Conservation (phyloP, 805 yeast species). For the Lachancea dasiensis region DNA sequence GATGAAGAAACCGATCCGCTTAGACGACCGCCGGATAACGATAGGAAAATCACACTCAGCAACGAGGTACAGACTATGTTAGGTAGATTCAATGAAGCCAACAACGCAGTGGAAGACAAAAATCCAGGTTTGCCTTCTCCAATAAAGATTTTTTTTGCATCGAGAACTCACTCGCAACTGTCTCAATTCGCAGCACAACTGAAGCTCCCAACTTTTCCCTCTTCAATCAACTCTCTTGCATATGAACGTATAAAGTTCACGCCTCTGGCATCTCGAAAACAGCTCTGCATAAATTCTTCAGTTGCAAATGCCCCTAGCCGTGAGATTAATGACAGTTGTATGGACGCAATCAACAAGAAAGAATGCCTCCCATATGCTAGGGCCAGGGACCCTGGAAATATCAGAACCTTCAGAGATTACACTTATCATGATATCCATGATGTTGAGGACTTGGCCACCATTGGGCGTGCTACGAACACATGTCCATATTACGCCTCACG, state of each 20-base stretch:
- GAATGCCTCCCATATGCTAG: slow-evolving; percentile 11
- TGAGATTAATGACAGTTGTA: slow-evolving; percentile 56
- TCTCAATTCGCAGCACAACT: slow-evolving; percentile 75
- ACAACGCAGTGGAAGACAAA: slow-evolving; percentile 15
- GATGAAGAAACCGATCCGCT: slow-evolving; percentile 7
- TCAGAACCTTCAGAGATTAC: slow-evolving; percentile 47
- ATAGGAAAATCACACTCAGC: slow-evolving; percentile 27
- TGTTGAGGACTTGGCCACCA: slow-evolving; percentile 65
- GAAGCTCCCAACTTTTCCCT: slow-evolving; percentile 52
- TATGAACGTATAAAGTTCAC: slow-evolving; percentile 57
- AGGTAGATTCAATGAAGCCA: slow-evolving; percentile 31
- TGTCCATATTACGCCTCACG: slow-evolving; percentile 85
- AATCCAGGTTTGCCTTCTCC: slow-evolving; percentile 28
- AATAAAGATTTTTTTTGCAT: slow-evolving; percentile 58
- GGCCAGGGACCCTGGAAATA: slow-evolving; percentile 25
- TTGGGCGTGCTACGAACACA: slow-evolving; percentile 51
- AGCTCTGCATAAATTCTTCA: slow-evolving; percentile 67
- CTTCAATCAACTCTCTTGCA: slow-evolving; percentile 41
- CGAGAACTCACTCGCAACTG: slow-evolving; percentile 88
- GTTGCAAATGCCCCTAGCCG: slow-evolving; percentile 44
- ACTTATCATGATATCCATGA: slow-evolving; percentile 55
- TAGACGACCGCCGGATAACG: too few species aligned
- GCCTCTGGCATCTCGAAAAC: slow-evolving; percentile 80
- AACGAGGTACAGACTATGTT: slow-evolving; percentile 46
- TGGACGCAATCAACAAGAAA: slow-evolving; percentile 9